phyloP scores from a whole-genome alignment of 192 early-diverging fungal genomes.

The Coemansia sp. region DNA sequence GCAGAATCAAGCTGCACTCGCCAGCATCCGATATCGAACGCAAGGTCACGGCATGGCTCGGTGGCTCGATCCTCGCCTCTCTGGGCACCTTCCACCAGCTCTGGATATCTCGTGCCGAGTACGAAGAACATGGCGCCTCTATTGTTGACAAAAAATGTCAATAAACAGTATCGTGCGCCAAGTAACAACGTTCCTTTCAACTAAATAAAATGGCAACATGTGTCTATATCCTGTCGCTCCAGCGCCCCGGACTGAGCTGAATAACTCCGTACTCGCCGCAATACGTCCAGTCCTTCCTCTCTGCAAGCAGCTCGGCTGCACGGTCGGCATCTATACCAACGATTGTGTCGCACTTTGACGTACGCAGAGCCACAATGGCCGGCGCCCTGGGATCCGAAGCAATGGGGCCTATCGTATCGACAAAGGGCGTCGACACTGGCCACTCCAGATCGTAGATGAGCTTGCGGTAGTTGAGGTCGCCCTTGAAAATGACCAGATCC shows the following conservation, averaged over 20 bases:
- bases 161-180: conserved; percentile 27
- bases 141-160: conserved; percentile 86
- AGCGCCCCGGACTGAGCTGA: conserved; percentile 47
- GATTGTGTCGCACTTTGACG: conserved; percentile 81
- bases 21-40: conserved; percentile 75
- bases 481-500: conserved; percentile 83
- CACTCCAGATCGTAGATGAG: conserved; percentile 88
- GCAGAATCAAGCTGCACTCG: conserved; percentile 76
- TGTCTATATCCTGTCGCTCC: neutral
- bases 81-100: conserved; percentile 97
- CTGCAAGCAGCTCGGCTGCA: conserved; percentile 18
- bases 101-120: conserved; percentile 96
- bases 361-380: conserved; percentile 70
- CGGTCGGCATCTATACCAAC: conserved; percentile 59
- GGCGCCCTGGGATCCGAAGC: conserved; percentile 51
- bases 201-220: neutral
- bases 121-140: conserved; percentile 77
- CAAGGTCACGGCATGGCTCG: conserved; percentile 93
- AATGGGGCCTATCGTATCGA: conserved; percentile 72
- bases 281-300: conserved; percentile 57
- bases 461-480: conserved; percentile 96
- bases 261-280: conserved; percentile 70
- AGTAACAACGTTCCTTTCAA: neutral
- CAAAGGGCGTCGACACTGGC: conserved; percentile 77
- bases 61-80: conserved; percentile 91